Percentiles rank a stretch among this genome's conserved stretches.
phyloP scores from a whole-genome alignment of 176 grass and related monocot species.

The Alloteropsis semialata region DNA sequence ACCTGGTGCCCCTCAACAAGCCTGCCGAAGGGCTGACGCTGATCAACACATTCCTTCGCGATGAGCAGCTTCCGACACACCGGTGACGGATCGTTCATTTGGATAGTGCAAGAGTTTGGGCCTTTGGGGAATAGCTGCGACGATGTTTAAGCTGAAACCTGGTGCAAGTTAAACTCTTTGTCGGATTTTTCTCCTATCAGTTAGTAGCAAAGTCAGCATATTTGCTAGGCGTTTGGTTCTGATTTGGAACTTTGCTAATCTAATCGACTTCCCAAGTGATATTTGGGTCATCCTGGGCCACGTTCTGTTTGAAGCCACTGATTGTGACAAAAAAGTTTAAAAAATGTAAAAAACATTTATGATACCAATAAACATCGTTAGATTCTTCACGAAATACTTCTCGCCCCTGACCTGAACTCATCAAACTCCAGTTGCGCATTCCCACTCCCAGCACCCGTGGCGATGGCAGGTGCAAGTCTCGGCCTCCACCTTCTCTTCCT shows the following conservation, averaged over 20 bases:
- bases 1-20: conserved; percentile 85
- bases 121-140: neutral
- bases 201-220: neutral
- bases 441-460: neutral
- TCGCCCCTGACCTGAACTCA: neutral
- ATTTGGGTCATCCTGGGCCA: no score
- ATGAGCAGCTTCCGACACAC: conserved; percentile 41
- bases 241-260: neutral
- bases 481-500: neutral
- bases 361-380: no score
- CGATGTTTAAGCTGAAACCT: neutral
- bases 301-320: no score
- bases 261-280: no score
- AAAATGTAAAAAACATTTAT: no score
- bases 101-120: neutral
- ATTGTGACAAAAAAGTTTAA: no score
- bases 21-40: conserved; percentile 63
- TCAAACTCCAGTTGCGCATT: neutral
- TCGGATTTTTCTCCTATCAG: neutral
- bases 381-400: no score
- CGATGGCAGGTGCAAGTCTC: neutral
- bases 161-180: neutral
- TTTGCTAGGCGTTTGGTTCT: neutral
- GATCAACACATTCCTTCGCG: conserved; percentile 53
- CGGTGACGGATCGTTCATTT: neutral